A percentile compares a stretch with the other conserved stretches of the same genome.
Conservation (phyloP, 1,139 yeast species). For the Kodamaea plutei region DNA sequence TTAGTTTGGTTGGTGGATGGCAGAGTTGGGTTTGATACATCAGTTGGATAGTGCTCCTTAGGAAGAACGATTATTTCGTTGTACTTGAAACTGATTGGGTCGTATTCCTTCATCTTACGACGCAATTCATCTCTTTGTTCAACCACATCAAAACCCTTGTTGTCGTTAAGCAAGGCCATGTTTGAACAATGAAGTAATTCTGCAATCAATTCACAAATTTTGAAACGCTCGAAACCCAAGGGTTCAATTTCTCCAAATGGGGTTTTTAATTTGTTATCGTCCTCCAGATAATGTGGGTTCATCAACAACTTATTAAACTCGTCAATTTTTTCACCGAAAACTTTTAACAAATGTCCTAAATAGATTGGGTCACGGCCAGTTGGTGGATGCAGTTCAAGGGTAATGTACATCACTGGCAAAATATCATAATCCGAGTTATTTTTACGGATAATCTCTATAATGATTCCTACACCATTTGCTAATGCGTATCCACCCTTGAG, state of each 20-base stretch:
- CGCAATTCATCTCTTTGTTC: slow-evolving; percentile 71
- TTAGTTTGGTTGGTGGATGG: slow-evolving; percentile 6
- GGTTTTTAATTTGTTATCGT: slow-evolving; percentile 46
- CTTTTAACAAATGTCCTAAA: slow-evolving; percentile 77
- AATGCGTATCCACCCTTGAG: slow-evolving; percentile 86
- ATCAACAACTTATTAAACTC: slow-evolving; percentile 48
- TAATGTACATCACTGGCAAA: slow-evolving; percentile 81
- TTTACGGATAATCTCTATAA: slow-evolving; percentile 90
- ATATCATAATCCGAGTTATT: slow-evolving; percentile 94
- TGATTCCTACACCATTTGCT: slow-evolving; percentile 93
- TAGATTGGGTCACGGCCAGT: slow-evolving; percentile 93
- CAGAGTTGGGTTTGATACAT: slow-evolving; percentile 5
- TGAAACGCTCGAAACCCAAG: slow-evolving; percentile 90
- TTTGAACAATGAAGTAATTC: slow-evolving; percentile 94
- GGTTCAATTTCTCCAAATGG: slow-evolving; percentile 65
- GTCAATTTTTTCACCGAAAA: slow-evolving; percentile 74
- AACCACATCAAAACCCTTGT: slow-evolving; percentile 76
- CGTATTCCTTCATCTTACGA: slow-evolving; percentile 40
- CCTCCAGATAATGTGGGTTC: slow-evolving; percentile 18
- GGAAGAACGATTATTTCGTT: slow-evolving; percentile 44
- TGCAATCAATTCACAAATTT: slow-evolving; percentile 91
- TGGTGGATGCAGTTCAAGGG: slow-evolving; percentile 91
- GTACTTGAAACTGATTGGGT: slow-evolving; percentile 46
- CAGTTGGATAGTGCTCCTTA: slow-evolving; percentile 15
- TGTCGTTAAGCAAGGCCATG: slow-evolving; percentile 89